These are phyloP conservation scores for Dacryopinax spathularia DNA, from an alignment of 768 basidiomycete genomes.

Conservation along the genomic window DNA sequence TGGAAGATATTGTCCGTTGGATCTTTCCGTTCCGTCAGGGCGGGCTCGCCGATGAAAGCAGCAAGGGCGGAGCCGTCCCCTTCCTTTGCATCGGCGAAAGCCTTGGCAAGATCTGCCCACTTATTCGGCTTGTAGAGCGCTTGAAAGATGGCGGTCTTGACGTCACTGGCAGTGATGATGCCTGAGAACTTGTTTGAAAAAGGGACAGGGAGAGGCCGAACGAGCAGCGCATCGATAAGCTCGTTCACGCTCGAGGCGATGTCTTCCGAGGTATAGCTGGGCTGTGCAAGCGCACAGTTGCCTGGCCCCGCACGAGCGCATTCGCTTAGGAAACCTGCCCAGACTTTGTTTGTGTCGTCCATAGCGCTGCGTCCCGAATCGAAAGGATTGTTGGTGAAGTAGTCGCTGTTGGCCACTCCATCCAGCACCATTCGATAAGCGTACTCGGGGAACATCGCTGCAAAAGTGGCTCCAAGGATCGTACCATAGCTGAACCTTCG, in stretches of 20 bases:
- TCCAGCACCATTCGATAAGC: constrained; percentile 4
- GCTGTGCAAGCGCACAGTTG: neutral
- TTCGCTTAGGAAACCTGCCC: neutral
- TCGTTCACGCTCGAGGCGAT: neutral
- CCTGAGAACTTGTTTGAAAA: neutral
- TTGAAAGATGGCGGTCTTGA: neutral
- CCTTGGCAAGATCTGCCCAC: constrained; percentile 9
- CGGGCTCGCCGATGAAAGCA: neutral
- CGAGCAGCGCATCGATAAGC: neutral
- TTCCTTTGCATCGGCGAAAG: constrained; percentile 4
- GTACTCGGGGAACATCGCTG: constrained; percentile 4
- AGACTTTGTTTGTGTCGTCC: neutral
- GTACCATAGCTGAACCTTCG: constrained; percentile 5
- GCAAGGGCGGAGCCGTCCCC: constrained; percentile 6
- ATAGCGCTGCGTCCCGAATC: neutral
- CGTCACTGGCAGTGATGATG: neutral
- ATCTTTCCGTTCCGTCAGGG: neutral
- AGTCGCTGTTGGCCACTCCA: constrained; percentile 5
- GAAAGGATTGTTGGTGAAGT: neutral
- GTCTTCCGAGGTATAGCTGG: neutral
- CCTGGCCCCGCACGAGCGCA: neutral
- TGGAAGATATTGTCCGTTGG: constrained; percentile 10
- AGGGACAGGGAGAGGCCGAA: too few relatives aligned
- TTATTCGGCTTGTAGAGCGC: neutral
- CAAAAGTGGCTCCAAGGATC: constrained; percentile 3